These are phyloP conservation scores for Colletotrichum cuscutae DNA, from an alignment of 2,329 filamentous ascomycete species.

Conservation along the genomic window DNA sequence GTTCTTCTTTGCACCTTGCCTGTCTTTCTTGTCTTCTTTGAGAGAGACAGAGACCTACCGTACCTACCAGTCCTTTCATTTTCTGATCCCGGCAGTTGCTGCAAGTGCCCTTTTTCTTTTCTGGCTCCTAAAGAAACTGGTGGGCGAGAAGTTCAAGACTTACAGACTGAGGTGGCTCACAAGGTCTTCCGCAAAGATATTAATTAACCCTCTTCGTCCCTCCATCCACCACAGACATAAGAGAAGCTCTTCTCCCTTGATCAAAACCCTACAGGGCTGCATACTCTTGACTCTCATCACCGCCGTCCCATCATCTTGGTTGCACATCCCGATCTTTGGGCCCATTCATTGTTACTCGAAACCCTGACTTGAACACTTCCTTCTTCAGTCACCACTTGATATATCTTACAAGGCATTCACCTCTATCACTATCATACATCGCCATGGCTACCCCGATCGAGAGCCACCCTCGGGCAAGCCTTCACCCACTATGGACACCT, in stretches of 20 bases:
- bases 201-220: background rate
- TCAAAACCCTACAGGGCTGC: constrained; percentile 2
- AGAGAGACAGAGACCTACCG: background rate
- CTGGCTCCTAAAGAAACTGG: background rate
- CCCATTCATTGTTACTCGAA: constrained; percentile 9
- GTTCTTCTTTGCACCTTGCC: constrained; percentile 19
- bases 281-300: constrained; percentile 20
- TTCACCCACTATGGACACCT: constrained; percentile 48
- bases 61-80: constrained; percentile 29
- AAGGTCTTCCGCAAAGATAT: constrained; percentile 2
- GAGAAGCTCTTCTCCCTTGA: constrained; percentile 23
- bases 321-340: constrained; percentile 19
- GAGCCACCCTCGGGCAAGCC: constrained; percentile 23
- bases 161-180: background rate
- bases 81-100: constrained; percentile 32
- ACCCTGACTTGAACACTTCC: background rate
- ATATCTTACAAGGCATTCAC: background rate
- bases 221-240: constrained; percentile 23
- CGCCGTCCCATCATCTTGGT: constrained; percentile 4
- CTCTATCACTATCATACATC: background rate
- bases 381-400: background rate
- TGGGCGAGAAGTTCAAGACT: constrained; percentile 1
- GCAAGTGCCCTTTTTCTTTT: constrained; percentile 10
- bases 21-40: constrained; percentile 26
- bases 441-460: constrained; percentile 35